Base-by-base conservation (phyloP, 2,329 filamentous ascomycete genomes). In the Colletotrichum shisoi region DNA sequence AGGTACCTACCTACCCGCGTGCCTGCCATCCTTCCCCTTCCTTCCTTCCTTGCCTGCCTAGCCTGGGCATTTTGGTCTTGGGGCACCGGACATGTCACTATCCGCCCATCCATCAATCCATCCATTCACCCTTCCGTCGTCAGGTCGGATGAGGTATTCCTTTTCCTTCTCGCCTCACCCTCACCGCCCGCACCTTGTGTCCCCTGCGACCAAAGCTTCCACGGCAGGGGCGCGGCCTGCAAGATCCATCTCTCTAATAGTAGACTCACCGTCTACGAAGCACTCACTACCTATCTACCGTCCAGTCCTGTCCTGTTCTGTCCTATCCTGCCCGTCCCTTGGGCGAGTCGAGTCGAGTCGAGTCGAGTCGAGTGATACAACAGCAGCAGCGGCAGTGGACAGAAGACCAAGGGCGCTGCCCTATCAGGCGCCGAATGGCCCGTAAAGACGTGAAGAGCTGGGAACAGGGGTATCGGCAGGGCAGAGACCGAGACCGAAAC, bases 391-490 rank as follows among this genome's bases (percentile, higher is more conserved):
- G 24, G 24, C 24, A 27, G 24, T 27, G 24, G 42, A 19, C 42
- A 45, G 17, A 19, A 7, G 8, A 19, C 31, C 31, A 15, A 52
- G n/a, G 15, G n/a, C 24, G 24, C 24, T 8, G 49, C 49, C 31
- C 17, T 52, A 52, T 52, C 31, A 19, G 49, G 49, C 49, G 19
- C 21, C 19, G 31, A 13, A 4, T 8, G 49, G 24, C 4, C 24
- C 24, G 24, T 27, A 27, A 27, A 27, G 24, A 27, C 24, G 24
- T 27, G 24, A 27, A 27, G 24, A 27, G 24, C 24, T 27, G 24
- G 31, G 49, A 52, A 31, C 49, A 52, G 49, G 42, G 49, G n/a
- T n/a, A 27, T 27, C 31, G 49, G 19, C 27, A 52, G 31, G 46
- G 46, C 46, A 17, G 15, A 27, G 44, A 46, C 44, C 19, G 5